Conservation (phyloP, 202 grass and related monocot species). For the Elaeis oleifera region DNA sequence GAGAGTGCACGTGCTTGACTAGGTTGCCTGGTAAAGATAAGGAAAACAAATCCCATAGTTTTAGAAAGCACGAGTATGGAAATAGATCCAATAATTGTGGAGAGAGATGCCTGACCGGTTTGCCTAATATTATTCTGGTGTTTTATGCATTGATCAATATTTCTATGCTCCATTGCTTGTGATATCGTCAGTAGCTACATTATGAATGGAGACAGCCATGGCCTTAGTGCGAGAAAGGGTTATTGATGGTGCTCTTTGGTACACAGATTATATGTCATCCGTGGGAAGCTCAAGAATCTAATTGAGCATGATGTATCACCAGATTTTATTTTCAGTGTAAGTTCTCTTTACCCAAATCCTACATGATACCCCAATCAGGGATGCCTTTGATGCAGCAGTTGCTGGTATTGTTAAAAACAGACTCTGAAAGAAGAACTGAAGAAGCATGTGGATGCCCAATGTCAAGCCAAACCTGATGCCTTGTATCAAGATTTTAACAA, state of each 20-base stretch:
- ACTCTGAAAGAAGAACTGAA: slow-evolving; percentile 47
- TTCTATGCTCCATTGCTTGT: too few species aligned
- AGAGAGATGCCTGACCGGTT: too few species aligned
- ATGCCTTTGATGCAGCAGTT: too few species aligned
- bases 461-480: slow-evolving; percentile 35
- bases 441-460: slow-evolving; percentile 43
- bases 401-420: slow-evolving; percentile 20
- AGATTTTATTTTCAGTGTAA: slow-evolving; percentile 57
- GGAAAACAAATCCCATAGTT: too few species aligned
- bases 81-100: too few species aligned
- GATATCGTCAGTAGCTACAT: too few species aligned
- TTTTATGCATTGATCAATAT: too few species aligned
- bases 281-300: slow-evolving; percentile 43
- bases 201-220: background rate
- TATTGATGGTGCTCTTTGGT: background rate
- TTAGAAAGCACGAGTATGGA: too few species aligned
- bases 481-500: slow-evolving; percentile 22
- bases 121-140: too few species aligned
- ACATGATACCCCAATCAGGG: background rate
- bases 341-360: background rate
- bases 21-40: too few species aligned
- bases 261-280: slow-evolving; percentile 47
- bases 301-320: slow-evolving; percentile 57
- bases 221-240: slow-evolving; percentile 1
- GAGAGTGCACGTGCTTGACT: too few species aligned